Base-by-base conservation (phyloP, 73 alveolate genomes). In the Symbiodinium natans region DNA sequence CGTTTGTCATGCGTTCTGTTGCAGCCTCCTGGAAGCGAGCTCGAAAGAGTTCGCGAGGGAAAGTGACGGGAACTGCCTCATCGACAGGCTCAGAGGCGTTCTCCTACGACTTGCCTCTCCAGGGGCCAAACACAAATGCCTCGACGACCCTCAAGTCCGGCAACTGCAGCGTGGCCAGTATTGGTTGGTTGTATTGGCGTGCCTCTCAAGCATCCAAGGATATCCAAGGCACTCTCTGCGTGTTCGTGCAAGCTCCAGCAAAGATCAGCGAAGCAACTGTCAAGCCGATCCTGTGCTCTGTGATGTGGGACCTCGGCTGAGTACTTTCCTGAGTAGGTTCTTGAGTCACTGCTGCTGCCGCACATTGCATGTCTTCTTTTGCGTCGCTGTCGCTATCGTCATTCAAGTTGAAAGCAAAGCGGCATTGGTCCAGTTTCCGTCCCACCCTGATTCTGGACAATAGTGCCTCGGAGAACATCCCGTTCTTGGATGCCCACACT, bases 21-120 rank as follows among this genome's bases (percentile, higher is more conserved):
- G 33, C 27, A 40, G 75, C 93, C 93, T 86, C 93, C 56, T 86
- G 93, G 73, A 86, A 86, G 93, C 93, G 93, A 21, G 93, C 93
- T 15, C n/a, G 34, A 59, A 86, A 86, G 48, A 56, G 83, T 8
- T 48, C 83, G 41, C 38, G 23, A 33, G 82, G 93, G 54, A 86
- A 59, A 19, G 63, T 36, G 39, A 86, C 52, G 39, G 93, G 59
- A 29, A 38, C 93, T 17, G 93, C 93, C 93, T 86, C 10, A 15
- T 41, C 10, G 17, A 8, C 25, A 5, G 84, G 19, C 41, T 73
- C 59, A 13, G 36, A 25, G 25, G 27, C 27, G 36, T 8, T 8
- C 40, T 13, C 36, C 59, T 0, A 17, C 88, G 59, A 39, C n/a
- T n/a, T n/a, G n/a, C n/a, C n/a, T n/a, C n/a, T n/a, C n/a, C 13